phyloP scores from a whole-genome alignment of 164 flowering plant genomes.

The Paratinospora sagittata region DNA sequence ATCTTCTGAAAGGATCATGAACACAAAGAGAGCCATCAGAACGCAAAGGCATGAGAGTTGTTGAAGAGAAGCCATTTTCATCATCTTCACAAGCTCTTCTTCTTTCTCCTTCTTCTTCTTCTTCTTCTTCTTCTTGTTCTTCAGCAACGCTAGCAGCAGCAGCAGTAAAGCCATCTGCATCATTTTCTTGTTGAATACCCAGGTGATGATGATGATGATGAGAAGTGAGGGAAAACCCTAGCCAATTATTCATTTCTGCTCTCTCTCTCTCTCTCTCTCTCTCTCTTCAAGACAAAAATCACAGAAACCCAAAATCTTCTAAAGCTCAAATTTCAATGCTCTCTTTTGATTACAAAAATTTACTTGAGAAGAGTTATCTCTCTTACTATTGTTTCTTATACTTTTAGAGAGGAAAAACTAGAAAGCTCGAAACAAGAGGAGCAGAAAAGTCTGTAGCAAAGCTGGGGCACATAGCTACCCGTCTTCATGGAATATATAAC shows the following conservation, averaged over 20 bases:
- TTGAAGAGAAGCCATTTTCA: neutral
- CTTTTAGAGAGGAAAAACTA: too few species aligned
- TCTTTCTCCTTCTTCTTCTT: too few species aligned
- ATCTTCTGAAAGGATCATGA: neutral
- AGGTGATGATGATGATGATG: neutral
- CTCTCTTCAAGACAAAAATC: neutral
- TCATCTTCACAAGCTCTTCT: neutral
- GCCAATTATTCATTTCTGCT: neutral
- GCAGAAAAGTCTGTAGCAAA: too few species aligned
- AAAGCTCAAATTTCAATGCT: neutral
- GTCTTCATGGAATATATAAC: too few species aligned
- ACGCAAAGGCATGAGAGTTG: neutral
- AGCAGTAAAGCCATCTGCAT: neutral
- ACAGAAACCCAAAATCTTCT: neutral
- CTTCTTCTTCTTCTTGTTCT: too few species aligned
- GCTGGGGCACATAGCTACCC: too few species aligned
- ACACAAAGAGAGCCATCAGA: neutral
- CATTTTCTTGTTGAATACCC: neutral
- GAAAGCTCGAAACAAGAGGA: too few species aligned
- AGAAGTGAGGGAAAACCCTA: neutral
- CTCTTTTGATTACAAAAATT: too few species aligned
- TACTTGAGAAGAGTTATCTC: too few species aligned
- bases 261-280: too few species aligned
- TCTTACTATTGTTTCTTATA: too few species aligned
- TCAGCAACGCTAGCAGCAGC: too few species aligned